These are phyloP conservation scores for Shiraia sp. DNA, from an alignment of 2,329 filamentous ascomycete species.

Conservation along the genomic window DNA sequence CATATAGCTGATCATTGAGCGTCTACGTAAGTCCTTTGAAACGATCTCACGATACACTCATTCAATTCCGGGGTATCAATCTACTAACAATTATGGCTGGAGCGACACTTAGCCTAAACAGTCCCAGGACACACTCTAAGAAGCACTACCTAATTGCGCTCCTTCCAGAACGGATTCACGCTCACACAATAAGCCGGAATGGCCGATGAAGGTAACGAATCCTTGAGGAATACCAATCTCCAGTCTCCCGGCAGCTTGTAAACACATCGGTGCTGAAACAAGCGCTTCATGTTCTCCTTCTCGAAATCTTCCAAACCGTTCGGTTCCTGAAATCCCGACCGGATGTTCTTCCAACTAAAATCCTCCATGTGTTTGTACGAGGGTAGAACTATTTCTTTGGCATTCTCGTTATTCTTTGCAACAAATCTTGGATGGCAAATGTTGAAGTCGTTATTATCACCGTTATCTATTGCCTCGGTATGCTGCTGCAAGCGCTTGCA, in stretches of 20 bases:
- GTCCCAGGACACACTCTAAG: too few species aligned
- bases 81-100: too few species aligned
- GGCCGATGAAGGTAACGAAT: slow-evolving; percentile 5
- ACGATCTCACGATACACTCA: too few species aligned
- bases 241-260: slow-evolving; percentile 12
- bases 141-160: background rate
- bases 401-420: background rate
- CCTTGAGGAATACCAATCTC: slow-evolving; percentile 12
- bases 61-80: too few species aligned
- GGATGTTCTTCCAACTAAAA: slow-evolving; percentile 5
- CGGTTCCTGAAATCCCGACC: too few species aligned
- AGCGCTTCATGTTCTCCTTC: slow-evolving; percentile 7
- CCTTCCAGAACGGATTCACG: slow-evolving; percentile 8
- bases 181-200: slow-evolving; percentile 5
- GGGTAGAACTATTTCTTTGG: slow-evolving; percentile 4
- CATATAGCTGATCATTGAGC: too few species aligned
- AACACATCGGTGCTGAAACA: slow-evolving; percentile 8
- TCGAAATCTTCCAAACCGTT: slow-evolving; percentile 7
- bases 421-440: slow-evolving; percentile 9
- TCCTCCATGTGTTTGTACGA: too few species aligned
- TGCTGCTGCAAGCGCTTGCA: slow-evolving; percentile 3
- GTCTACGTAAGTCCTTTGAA: too few species aligned
- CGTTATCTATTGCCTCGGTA: slow-evolving; percentile 7
- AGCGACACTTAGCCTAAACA: too few species aligned
- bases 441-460: slow-evolving; percentile 5